A percentile compares a stretch with the other conserved stretches of the same genome.
Evolutionary conservation across 805 yeast species (phyloP).

Genomic region (Saturnispora serradocipensis): DNA sequence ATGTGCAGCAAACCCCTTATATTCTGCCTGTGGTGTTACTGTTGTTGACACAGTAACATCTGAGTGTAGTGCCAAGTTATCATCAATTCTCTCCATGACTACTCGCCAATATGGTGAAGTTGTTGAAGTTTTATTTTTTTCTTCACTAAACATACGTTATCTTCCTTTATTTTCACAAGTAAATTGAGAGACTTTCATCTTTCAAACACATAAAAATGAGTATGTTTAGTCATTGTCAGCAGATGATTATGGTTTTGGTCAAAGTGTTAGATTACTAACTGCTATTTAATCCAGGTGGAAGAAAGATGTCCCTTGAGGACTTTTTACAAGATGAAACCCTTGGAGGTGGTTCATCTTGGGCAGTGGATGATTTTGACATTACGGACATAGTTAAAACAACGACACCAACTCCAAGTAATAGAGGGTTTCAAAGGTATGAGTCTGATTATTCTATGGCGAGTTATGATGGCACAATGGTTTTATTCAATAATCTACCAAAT

Average conservation of each 20-base stretch:
- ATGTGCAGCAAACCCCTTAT: conserved; percentile 79
- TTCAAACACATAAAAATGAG: neutral
- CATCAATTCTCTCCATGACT: conserved; percentile 20
- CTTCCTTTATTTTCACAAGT: neutral
- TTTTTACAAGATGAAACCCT: conserved; percentile 35
- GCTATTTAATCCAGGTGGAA: conserved; percentile 15
- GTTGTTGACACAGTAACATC: conserved; percentile 56
- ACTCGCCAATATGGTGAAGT: neutral
- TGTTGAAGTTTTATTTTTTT: neutral
- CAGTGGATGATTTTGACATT: conserved; percentile 55
- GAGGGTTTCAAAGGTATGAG: neutral
- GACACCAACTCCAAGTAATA: conserved; percentile 4
- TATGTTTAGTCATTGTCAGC: neutral
- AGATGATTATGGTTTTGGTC: neutral
- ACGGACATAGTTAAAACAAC: conserved; percentile 46
- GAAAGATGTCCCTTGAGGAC: conserved; percentile 39
- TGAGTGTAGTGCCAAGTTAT: conserved; percentile 52
- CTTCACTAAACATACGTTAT: neutral
- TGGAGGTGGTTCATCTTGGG: conserved; percentile 47
- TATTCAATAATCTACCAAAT: conserved; percentile 46
- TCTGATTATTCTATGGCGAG: neutral
- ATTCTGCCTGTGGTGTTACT: conserved; percentile 58
- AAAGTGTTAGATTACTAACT: neutral
- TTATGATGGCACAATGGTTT: conserved; percentile 38
- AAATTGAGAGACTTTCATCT: neutral